phyloP scores from a whole-genome alignment of 164 flowering plant species.

The Taxillus chinensis region DNA sequence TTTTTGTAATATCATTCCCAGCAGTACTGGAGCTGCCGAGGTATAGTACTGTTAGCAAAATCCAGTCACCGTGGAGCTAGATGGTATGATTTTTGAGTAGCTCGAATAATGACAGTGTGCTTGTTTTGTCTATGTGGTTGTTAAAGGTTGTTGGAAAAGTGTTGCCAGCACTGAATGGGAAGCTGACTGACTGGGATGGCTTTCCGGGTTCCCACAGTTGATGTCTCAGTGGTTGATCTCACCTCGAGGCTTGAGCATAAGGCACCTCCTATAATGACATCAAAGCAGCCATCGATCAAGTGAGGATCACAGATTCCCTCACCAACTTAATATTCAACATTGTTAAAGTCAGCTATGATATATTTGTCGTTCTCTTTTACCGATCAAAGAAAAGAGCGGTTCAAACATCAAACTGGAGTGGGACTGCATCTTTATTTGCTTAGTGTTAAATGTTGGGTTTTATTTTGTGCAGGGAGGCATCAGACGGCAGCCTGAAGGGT shows the following conservation, averaged over 20 bases:
- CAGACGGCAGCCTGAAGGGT: conserved; percentile 20
- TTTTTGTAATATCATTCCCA: conserved; percentile 14
- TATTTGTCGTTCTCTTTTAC: not conserved
- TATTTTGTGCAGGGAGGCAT: conserved; percentile 14
- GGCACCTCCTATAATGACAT: conserved; percentile 17
- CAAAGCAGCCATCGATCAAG: conserved; percentile 17
- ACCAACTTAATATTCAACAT: not conserved
- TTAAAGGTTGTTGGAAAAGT: conserved; percentile 25
- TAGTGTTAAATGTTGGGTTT: too few relatives aligned
- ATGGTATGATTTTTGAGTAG: too few relatives aligned
- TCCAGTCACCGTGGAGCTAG: too few relatives aligned
- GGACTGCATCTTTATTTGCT: too few relatives aligned
- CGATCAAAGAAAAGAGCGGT: too few relatives aligned
- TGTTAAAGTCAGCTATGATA: not conserved
- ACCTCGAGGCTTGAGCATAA: conserved; percentile 19
- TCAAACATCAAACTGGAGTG: too few relatives aligned
- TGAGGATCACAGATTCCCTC: not conserved
- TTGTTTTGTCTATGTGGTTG: not conserved
- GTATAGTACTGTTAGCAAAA: too few relatives aligned
- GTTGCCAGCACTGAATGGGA: conserved; percentile 23
- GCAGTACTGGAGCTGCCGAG: conserved; percentile 22
- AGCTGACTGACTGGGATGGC: conserved; percentile 25
- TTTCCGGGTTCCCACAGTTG: conserved; percentile 22
- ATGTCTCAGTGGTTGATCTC: conserved; percentile 25
- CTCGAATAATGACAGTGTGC: not conserved